A percentile compares a stretch with the other conserved stretches of the same genome.
Evolutionary conservation across 2,329 filamentous ascomycete genomes (phyloP).

Genomic region (Beauveria sp.): DNA sequence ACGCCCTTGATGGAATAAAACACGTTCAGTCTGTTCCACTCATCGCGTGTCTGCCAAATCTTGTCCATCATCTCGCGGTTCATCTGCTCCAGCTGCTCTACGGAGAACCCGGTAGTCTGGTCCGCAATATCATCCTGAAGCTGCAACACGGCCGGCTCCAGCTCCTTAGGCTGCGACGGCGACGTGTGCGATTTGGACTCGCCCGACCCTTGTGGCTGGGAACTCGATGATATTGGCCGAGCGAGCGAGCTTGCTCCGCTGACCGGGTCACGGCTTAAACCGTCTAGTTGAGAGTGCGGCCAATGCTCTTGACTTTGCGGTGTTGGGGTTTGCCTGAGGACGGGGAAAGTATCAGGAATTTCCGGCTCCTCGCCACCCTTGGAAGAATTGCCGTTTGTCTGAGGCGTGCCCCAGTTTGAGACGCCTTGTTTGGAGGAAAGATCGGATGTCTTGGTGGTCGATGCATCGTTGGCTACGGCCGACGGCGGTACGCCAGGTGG

Average conservation of each 20-base stretch:
- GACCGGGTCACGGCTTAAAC: constrained; percentile 31
- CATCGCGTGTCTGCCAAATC: constrained; percentile 70
- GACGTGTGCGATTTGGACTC: constrained; percentile 13
- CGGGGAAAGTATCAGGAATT: constrained; percentile 46
- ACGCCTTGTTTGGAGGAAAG: constrained; percentile 53
- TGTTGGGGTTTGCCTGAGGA: constrained; percentile 29
- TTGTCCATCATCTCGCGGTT: constrained; percentile 85
- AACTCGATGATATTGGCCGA: constrained; percentile 34
- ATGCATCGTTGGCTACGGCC: constrained; percentile 71
- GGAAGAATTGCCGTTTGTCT: constrained; percentile 51
- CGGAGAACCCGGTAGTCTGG: constrained; percentile 67
- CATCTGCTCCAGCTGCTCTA: constrained; percentile 94
- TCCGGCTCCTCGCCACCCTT: constrained; percentile 27
- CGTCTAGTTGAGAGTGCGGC: constrained; percentile 52
- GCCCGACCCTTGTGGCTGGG: constrained; percentile 14
- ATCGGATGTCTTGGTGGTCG: constrained; percentile 84
- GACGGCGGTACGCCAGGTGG: constrained; percentile 52
- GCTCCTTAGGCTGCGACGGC: constrained; percentile 36
- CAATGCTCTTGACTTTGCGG: constrained; percentile 47
- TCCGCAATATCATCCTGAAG: constrained; percentile 58
- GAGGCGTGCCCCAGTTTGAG: constrained; percentile 61
- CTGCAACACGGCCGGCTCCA: constrained; percentile 42
- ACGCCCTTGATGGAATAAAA: constrained; percentile 53
- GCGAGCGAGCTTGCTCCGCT: constrained; percentile 20
- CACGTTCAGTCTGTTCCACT: constrained; percentile 79